Base-by-base conservation (phyloP, 768 basidiomycete species). In the Rhodotorula taiwanensis region DNA sequence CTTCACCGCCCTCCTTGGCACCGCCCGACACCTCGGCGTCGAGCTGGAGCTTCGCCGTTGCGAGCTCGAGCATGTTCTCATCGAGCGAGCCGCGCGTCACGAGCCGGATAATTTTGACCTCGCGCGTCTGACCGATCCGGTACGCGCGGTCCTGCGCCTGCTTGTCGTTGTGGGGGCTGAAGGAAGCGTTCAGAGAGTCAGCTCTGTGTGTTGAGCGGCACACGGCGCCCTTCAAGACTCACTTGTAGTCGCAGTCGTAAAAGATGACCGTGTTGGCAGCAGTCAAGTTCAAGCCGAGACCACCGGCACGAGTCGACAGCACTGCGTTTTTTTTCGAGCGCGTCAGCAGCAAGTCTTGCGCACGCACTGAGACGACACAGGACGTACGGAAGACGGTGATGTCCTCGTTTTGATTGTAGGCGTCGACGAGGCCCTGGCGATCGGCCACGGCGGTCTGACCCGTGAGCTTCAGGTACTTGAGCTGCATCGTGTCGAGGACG, bases 181-280 rank as follows among this genome's bases (percentile, higher is more conserved):
- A 20, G 21, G 43, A 18, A 7, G 15, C 20, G n/a, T n/a, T n/a
- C n/a, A n/a, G n/a, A n/a, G n/a, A n/a, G n/a, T n/a, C n/a, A n/a
- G n/a, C n/a, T n/a, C n/a, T n/a, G n/a, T n/a, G n/a, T n/a, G n/a
- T n/a, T n/a, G n/a, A n/a, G n/a, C n/a, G n/a, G n/a, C n/a, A n/a
- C n/a, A n/a, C n/a, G n/a, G n/a, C n/a, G n/a, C n/a, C n/a, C 43
- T 14, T 20, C 11, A 34, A 39, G 25, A 58, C 61, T 27, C 21
- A 68, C 75, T 98, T 98, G 77, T 97, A 99, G 75, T 98, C 94
- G 74, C 94, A 92, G 74, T 99, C 94, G 74, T 92, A 95, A 61
- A 75, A 87, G 72, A 98, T 87, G 45, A 99, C 94, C 43, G 92
- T 91, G 49, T 88, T 92, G 2, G 94, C 93, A 4, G 92, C 91